Conservation (phyloP, 371 early-diverging fungal genomes). For the Actinomortierella wolfii region DNA sequence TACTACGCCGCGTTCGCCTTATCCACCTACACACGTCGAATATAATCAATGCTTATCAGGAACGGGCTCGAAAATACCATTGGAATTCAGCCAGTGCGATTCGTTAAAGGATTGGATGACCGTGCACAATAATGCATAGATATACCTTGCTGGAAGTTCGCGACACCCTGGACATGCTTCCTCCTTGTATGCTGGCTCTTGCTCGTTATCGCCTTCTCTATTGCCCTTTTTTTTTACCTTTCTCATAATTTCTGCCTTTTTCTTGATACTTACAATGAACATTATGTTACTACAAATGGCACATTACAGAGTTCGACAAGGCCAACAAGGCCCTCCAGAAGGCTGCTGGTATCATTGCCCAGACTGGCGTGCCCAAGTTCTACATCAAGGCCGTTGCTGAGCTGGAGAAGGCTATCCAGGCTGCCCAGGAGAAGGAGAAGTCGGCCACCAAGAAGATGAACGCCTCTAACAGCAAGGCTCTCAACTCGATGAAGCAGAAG, state of each 20-base stretch:
- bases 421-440: slow-evolving; percentile 64
- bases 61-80: no score
- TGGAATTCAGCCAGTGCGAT: no score
- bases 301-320: slow-evolving; percentile 85
- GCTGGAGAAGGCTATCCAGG: slow-evolving; percentile 76
- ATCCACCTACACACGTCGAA: no score
- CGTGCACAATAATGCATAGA: no score
- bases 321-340: slow-evolving; percentile 76
- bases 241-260: neutral
- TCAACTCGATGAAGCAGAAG: slow-evolving; percentile 92
- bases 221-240: neutral
- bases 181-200: neutral
- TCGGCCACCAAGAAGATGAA: slow-evolving; percentile 83
- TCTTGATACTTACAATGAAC: neutral
- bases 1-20: no score
- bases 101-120: no score
- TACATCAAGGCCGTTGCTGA: slow-evolving; percentile 78
- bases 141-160: no score
- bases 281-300: slow-evolving; percentile 6
- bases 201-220: neutral
- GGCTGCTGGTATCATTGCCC: slow-evolving; percentile 68
- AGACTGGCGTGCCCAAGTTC: slow-evolving; percentile 71
- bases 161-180: no score
- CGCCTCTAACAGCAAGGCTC: slow-evolving; percentile 77
- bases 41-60: no score